Evolutionary conservation across 2,329 filamentous ascomycete species (phyloP), one percentile per base, ranked within the genome.

Genomic region (Aspergillus carbonarius): DNA sequence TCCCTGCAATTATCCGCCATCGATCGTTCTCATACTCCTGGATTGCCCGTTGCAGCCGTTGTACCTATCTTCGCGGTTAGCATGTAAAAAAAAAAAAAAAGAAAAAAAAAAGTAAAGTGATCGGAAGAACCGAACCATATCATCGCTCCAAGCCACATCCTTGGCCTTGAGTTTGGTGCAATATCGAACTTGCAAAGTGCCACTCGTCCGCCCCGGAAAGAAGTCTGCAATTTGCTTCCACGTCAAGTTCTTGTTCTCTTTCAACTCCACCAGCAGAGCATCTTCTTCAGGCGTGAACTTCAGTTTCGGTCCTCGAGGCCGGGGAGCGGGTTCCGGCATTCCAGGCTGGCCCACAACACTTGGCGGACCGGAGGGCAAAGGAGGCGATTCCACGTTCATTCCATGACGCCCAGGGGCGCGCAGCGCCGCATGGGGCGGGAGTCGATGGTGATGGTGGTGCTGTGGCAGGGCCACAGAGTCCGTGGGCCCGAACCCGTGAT

Each of bases 221-320:
- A 96, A 96, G 71, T 96, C 93, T 57, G 92, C 91, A 70, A 97
- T 97, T 80, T 97, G 93, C 78, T 96, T 96, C 93, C 93, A 97
- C 4, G 93, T 96, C 72, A 97, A 81, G 71, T 91, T 93, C 76
- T 95, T 96, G 70, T 95, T 93, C 77, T 97, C 93, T 75, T 97
- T 97, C 62, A 97, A 80, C 71, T 96, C 91, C 57, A 96, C 88
- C 55, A 97, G 82, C 49, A 96, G 79, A 66, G 90, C 88, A 74
- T 97, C 93, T 72, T 97, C 93, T 74, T 96, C 92, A 9, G 91
- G 87, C 0, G 92, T 96, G 72, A 97, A 97, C 76, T 96, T 96
- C 66, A 96, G 82, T 78, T 96, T 97, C 6, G 92, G 92, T 3
- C 91, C 92, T 60, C 90, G 86, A 9, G 93, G 93, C 67, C 89